Evolutionary conservation across 2,329 filamentous ascomycete species (phyloP), one percentile per base, ranked within the genome.

Genomic region (Alternaria metachromatica): DNA sequence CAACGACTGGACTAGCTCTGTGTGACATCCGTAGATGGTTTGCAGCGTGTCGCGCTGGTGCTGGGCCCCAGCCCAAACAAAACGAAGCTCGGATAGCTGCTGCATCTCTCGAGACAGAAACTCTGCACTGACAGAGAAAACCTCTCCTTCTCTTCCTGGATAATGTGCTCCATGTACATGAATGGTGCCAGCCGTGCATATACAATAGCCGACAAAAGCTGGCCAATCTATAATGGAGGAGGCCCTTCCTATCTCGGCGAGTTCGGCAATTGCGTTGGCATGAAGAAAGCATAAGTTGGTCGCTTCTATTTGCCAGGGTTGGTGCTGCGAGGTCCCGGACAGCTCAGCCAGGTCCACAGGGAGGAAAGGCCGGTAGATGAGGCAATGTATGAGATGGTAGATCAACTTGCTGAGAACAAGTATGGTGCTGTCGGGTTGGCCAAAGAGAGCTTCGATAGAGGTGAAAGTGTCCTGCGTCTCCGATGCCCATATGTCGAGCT

Each of bases 261-360:
- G 82, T 73, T 96, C 93, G 2, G 92, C 89, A 55, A 96, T 94
- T 6, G 93, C 92, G 73, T 96, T 97, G 6, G 93, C 93, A 69
- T 97, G 93, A 18, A 94, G 82, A 76, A 90, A 96, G 79, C 93
- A 96, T 76, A 95, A 86, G 72, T 96, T 95, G 0, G 93, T 96
- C 0, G 93, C 92, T 76, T 96, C 92, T 51, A 96, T 95, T 76
- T 96, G 93, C 93, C 93, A 97, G 26, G 92, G 94, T 76, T 96
- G 93, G 70, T 96, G 92, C 73, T 96, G 93, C 2, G 92, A 92
- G 0, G 88, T 90, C 13, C 92, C 91, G 12, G 92, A 88, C 7
- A 97, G 86, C 77, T 96, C 93, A 23, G 90, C 88, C 4, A 96
- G 84, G 77, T 96, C 92, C 65, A 97, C 91, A 0, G 93, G 93